Conservation (phyloP, 768 basidiomycete genomes). For the Tulasnella calospora region DNA sequence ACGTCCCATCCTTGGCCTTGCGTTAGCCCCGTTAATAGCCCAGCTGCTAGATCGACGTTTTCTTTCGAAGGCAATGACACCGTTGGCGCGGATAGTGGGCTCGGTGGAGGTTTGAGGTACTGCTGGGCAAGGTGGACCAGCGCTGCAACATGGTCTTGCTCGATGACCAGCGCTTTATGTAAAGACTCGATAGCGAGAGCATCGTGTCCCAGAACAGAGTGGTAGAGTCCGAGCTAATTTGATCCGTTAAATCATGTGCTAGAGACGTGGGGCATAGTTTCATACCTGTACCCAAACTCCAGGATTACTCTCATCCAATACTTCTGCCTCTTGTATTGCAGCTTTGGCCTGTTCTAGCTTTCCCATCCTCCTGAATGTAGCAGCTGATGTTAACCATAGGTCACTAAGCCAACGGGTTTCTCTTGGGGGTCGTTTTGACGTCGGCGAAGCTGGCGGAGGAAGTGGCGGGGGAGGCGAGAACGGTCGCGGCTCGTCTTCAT, state of each 20-base stretch:
- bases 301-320: conserved; percentile 76
- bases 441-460: conserved; percentile 42
- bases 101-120: conserved; percentile 47
- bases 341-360: conserved; percentile 87
- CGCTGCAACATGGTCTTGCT: conserved; percentile 72
- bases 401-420: conserved; percentile 71
- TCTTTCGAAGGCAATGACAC: conserved; percentile 28
- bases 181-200: conserved; percentile 69
- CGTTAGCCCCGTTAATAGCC: conserved; percentile 70
- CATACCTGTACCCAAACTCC: conserved; percentile 92
- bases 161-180: conserved; percentile 83
- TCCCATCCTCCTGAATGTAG: conserved; percentile 84
- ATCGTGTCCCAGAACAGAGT: conserved; percentile 52
- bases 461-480: conserved; percentile 39
- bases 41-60: conserved; percentile 71
- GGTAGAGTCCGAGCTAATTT: conserved; percentile 66
- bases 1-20: conserved; percentile 83
- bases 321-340: conserved; percentile 93
- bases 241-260: neutral
- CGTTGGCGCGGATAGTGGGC: conserved; percentile 31
- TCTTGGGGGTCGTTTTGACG: conserved; percentile 41
- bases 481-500: conserved; percentile 15
- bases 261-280: neutral
- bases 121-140: conserved; percentile 71
- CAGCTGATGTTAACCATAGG: conserved; percentile 90